Conservation (phyloP, 768 basidiomycete species). For the Inosperma sp. region DNA sequence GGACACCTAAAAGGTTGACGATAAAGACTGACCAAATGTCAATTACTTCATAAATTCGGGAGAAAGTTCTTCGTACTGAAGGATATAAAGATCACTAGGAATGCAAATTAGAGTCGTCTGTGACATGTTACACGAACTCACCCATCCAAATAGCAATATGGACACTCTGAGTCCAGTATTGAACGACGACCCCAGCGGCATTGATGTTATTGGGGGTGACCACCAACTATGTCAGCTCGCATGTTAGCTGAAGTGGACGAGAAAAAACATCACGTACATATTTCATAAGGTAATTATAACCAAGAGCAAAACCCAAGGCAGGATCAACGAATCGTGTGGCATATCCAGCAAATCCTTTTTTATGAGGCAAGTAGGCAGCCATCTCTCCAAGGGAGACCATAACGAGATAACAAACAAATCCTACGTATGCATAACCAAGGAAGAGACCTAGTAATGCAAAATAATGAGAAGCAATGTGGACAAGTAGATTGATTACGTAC, state of each 20-base stretch:
- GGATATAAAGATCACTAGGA: constrained; percentile 50
- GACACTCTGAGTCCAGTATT: constrained; percentile 43
- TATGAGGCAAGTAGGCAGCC: constrained; percentile 52
- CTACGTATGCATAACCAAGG: constrained; percentile 45
- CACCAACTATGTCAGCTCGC: constrained; percentile 37
- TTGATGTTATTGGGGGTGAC: constrained; percentile 66
- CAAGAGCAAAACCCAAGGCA: constrained; percentile 62
- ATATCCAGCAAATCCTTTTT: constrained; percentile 57
- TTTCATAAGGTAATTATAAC: constrained; percentile 61
- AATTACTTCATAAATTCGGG: background rate
- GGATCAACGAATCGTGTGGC: constrained; percentile 65
- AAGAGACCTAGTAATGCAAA: constrained; percentile 24
- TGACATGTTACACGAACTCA: constrained; percentile 27
- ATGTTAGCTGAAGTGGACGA: constrained; percentile 7
- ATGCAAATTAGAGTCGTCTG: constrained; percentile 1
- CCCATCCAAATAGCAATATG: constrained; percentile 56
- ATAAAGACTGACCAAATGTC: constrained; percentile 37
- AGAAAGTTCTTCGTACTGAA: constrained; percentile 38
- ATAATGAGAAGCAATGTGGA: background rate
- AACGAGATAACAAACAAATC: constrained; percentile 54
- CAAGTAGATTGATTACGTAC: constrained; percentile 19
- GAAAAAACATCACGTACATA: constrained; percentile 32
- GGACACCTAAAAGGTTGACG: constrained; percentile 58
- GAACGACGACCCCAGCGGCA: constrained; percentile 51
- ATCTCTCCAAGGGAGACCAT: constrained; percentile 53